phyloP scores from a whole-genome alignment of 2,329 filamentous ascomycete species.

The Beauveria medogensis region DNA sequence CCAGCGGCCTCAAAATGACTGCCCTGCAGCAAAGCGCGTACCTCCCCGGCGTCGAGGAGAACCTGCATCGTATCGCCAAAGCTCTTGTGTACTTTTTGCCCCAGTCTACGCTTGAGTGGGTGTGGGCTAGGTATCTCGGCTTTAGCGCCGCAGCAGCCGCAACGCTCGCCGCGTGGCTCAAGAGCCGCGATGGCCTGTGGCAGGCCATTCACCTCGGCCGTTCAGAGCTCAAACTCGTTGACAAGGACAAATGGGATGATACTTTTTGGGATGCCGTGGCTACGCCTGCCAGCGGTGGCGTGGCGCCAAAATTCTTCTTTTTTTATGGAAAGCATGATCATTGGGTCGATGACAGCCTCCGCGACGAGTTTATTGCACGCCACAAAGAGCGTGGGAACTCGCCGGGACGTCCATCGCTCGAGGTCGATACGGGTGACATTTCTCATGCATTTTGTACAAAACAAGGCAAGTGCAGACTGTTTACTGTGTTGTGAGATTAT shows the following conservation, averaged over 20 bases:
- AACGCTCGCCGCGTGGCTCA: constrained; percentile 46
- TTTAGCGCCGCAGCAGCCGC: constrained; percentile 41
- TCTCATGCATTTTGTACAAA: constrained; percentile 52
- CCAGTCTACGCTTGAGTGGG: constrained; percentile 28
- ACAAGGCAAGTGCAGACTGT: constrained; percentile 23
- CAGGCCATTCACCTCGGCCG: constrained; percentile 52
- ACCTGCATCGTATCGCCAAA: constrained; percentile 33
- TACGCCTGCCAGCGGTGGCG: neutral
- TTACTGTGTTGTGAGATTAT: neutral
- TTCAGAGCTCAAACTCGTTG: constrained; percentile 52
- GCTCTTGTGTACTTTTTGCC: constrained; percentile 36
- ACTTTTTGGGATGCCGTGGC: constrained; percentile 45
- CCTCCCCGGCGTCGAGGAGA: constrained; percentile 31
- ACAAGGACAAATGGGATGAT: constrained; percentile 50
- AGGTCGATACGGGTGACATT: constrained; percentile 47
- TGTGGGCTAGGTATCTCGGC: constrained; percentile 36
- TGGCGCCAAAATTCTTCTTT: constrained; percentile 45
- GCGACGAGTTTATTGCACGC: constrained; percentile 47
- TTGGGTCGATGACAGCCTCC: constrained; percentile 50
- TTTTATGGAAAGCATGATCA: constrained; percentile 54
- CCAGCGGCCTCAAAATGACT: constrained; percentile 42
- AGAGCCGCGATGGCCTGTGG: constrained; percentile 48
- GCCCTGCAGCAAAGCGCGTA: constrained; percentile 23
- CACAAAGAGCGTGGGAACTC: constrained; percentile 23
- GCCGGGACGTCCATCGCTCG: constrained; percentile 36